Conservation (phyloP, 208 protist species). For the Trypanosoma brucei region DNA sequence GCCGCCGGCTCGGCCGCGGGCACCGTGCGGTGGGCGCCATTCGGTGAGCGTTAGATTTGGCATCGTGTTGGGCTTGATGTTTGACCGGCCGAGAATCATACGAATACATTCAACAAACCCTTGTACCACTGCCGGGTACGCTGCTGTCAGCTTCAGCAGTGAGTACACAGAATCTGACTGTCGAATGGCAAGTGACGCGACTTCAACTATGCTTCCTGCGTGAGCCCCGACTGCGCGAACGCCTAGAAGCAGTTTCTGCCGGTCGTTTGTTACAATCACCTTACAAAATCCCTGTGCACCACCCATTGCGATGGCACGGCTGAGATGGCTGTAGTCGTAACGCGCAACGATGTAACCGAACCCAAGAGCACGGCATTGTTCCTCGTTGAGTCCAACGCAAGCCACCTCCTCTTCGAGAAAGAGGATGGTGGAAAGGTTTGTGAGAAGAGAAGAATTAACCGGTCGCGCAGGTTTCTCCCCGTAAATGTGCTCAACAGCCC, state of each 20-base stretch:
- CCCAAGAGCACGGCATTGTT: constrained; percentile 40
- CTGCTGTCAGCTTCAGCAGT: constrained; percentile 43
- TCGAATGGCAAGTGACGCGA: constrained; percentile 55
- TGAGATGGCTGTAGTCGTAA: constrained; percentile 33
- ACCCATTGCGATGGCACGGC: constrained; percentile 48
- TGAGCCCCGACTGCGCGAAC: constrained; percentile 57
- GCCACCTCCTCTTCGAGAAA: constrained; percentile 68
- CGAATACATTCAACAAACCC: constrained; percentile 57
- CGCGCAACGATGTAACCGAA: constrained; percentile 55
- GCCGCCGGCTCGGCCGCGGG: constrained; percentile 12
- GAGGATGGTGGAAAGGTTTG: constrained; percentile 42
- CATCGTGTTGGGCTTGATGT: constrained; percentile 32
- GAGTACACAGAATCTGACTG: constrained; percentile 53
- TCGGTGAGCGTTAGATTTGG: constrained; percentile 26
- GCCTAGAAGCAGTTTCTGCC: constrained; percentile 58
- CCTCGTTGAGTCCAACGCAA: constrained; percentile 58
- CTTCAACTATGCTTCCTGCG: constrained; percentile 58
- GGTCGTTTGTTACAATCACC: constrained; percentile 63
- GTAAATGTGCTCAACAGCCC: constrained; percentile 61
- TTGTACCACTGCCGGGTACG: constrained; percentile 54
- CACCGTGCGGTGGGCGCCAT: constrained; percentile 28
- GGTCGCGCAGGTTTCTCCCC: constrained; percentile 24
- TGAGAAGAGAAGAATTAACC: constrained; percentile 17
- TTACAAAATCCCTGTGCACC: constrained; percentile 59
- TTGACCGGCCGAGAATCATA: constrained; percentile 49